Conservation (phyloP, 805 yeast species). For the Kregervanrija delftensis region DNA sequence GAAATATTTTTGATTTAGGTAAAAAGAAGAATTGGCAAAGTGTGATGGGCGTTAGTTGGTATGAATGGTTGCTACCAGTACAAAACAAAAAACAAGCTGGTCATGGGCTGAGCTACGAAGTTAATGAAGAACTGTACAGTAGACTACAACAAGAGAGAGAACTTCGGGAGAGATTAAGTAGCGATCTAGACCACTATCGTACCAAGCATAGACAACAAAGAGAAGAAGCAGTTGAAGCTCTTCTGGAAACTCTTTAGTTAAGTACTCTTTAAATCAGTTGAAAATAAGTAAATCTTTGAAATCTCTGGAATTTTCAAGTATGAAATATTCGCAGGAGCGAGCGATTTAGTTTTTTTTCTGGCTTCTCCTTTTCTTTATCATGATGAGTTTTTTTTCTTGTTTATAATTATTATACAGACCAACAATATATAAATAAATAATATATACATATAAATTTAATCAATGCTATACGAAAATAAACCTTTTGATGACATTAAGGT, state of each 20-base stretch:
- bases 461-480: constrained; percentile 42
- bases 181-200: constrained; percentile 30
- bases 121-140: constrained; percentile 36
- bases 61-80: constrained; percentile 68
- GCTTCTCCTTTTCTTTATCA: too few species aligned
- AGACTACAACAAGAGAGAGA: constrained; percentile 34
- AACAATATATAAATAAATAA: too few species aligned
- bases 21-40: constrained; percentile 49
- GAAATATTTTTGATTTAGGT: constrained; percentile 78
- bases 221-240: neutral
- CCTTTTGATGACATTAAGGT: constrained; percentile 61
- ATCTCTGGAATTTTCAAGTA: too few species aligned
- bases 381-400: too few species aligned
- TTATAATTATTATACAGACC: too few species aligned
- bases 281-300: too few species aligned
- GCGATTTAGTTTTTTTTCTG: too few species aligned
- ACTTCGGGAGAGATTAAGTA: constrained; percentile 39
- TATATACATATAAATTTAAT: too few species aligned
- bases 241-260: too few species aligned
- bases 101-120: constrained; percentile 47
- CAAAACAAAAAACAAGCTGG: constrained; percentile 14
- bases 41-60: constrained; percentile 65
- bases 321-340: too few species aligned
- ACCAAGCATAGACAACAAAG: constrained; percentile 9
- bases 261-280: too few species aligned